Conservation (phyloP, 345 rosid genomes). For the Eucalyptus viminalis region DNA sequence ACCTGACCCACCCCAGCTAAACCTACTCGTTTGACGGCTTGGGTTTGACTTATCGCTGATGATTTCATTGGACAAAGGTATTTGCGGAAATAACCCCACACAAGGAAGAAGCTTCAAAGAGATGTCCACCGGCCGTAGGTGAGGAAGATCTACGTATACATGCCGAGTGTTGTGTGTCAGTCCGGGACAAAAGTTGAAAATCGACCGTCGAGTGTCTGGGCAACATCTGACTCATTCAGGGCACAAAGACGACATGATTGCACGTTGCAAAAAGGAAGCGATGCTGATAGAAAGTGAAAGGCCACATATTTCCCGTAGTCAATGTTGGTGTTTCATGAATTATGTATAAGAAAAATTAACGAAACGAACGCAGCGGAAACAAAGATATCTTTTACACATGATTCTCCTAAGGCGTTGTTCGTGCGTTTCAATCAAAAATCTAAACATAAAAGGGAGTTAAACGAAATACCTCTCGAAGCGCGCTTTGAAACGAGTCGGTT, state of each 20-base stretch:
- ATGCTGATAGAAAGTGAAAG: not conserved
- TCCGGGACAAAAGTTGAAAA: not conserved
- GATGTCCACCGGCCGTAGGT: not conserved
- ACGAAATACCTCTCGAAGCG: too few relatives aligned
- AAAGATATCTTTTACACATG: too few relatives aligned
- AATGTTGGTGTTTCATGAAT: too few relatives aligned
- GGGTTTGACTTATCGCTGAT: not conserved
- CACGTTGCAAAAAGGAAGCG: not conserved
- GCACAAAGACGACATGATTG: not conserved
- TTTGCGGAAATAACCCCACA: not conserved
- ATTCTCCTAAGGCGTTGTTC: too few relatives aligned
- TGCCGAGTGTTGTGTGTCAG: not conserved
- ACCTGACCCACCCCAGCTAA: rapidly evolving
- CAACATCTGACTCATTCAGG: not conserved
- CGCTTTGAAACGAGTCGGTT: too few relatives aligned
- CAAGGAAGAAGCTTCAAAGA: not conserved
- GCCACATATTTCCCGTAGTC: not conserved
- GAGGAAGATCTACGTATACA: not conserved
- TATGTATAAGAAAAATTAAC: too few relatives aligned
- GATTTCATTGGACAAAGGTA: not conserved
- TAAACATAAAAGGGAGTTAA: too few relatives aligned
- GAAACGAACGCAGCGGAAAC: too few relatives aligned
- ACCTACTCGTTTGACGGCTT: rapidly evolving
- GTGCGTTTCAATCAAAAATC: too few relatives aligned
- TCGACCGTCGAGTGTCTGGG: not conserved